These are phyloP conservation scores for Coemansia sp. DNA, from an alignment of 192 early-diverging fungal genomes.

Conservation along the genomic window DNA sequence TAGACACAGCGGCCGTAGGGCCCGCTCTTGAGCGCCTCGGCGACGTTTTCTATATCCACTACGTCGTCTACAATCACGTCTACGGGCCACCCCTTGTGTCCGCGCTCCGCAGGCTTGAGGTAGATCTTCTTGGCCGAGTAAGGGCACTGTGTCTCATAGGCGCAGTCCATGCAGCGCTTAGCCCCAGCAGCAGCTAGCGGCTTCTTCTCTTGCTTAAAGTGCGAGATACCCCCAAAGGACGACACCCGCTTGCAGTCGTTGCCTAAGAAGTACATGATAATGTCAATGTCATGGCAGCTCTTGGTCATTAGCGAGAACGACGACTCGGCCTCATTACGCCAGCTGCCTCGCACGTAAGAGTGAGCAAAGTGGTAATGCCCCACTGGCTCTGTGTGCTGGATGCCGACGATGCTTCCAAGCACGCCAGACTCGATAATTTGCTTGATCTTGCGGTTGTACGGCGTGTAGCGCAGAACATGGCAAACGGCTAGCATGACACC, in stretches of 20 bases:
- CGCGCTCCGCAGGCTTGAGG: constrained; percentile 36
- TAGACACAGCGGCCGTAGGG: constrained; percentile 73
- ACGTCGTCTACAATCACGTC: constrained; percentile 58
- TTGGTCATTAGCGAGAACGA: constrained; percentile 69
- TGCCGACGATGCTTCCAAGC: constrained; percentile 64
- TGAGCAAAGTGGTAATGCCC: constrained; percentile 73
- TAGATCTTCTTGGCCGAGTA: constrained; percentile 67
- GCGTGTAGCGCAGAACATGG: constrained; percentile 65
- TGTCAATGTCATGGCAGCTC: constrained; percentile 61
- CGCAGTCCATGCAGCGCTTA: constrained; percentile 61
- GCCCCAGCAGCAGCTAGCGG: constrained; percentile 62
- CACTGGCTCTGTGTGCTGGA: constrained; percentile 69
- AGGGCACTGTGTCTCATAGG: constrained; percentile 57
- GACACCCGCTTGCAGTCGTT: constrained; percentile 41
- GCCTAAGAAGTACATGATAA: constrained; percentile 53
- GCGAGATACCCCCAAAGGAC: constrained; percentile 64
- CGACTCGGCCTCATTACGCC: constrained; percentile 59
- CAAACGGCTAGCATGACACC: constrained; percentile 54
- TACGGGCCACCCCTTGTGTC: constrained; percentile 60
- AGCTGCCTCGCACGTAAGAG: constrained; percentile 68
- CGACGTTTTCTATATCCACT: constrained; percentile 57
- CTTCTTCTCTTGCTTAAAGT: constrained; percentile 61
- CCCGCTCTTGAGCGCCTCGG: constrained; percentile 51
- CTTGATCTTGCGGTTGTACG: constrained; percentile 62
- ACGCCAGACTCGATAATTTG: constrained; percentile 56